Percentiles rank a stretch among this genome's conserved stretches.
These are phyloP conservation scores for Boletus tylopilopsis DNA, from an alignment of 768 basidiomycete genomes.

Conservation along the genomic window DNA sequence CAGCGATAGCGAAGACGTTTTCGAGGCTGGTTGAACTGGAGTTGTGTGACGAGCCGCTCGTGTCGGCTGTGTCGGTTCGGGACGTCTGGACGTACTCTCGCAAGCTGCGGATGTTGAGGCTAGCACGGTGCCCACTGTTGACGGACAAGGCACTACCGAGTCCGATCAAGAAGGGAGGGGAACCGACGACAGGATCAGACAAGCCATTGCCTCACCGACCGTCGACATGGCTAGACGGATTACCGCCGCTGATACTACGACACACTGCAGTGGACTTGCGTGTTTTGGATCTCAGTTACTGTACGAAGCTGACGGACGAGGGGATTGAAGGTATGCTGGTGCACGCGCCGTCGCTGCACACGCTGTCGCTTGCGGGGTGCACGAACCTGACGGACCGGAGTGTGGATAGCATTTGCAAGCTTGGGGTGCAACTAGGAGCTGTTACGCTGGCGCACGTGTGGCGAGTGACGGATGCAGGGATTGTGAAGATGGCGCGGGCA, in stretches of 20 bases:
- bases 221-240: constrained; percentile 54
- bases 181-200: constrained; percentile 29
- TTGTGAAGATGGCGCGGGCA: constrained; percentile 62
- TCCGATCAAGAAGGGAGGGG: constrained; percentile 33
- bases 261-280: constrained; percentile 72
- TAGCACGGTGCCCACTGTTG: constrained; percentile 73
- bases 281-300: constrained; percentile 72
- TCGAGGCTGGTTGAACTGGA: constrained; percentile 81
- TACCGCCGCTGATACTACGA: constrained; percentile 62
- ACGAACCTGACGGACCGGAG: constrained; percentile 66
- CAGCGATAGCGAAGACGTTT: constrained; percentile 69
- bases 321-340: constrained; percentile 71
- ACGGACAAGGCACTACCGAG: constrained; percentile 80
- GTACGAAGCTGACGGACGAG: constrained; percentile 66
- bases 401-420: constrained; percentile 60
- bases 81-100: constrained; percentile 83
- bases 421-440: constrained; percentile 75
- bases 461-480: constrained; percentile 74
- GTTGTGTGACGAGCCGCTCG: constrained; percentile 59
- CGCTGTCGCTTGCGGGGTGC: constrained; percentile 77
- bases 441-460: constrained; percentile 77
- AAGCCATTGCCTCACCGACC: constrained; percentile 57
- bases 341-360: constrained; percentile 75
- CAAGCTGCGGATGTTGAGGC: constrained; percentile 67
- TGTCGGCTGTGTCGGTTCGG: constrained; percentile 67